Base-by-base conservation (phyloP, 352 stramenopile genomes). In the Nannochloropsis limnetica region DNA sequence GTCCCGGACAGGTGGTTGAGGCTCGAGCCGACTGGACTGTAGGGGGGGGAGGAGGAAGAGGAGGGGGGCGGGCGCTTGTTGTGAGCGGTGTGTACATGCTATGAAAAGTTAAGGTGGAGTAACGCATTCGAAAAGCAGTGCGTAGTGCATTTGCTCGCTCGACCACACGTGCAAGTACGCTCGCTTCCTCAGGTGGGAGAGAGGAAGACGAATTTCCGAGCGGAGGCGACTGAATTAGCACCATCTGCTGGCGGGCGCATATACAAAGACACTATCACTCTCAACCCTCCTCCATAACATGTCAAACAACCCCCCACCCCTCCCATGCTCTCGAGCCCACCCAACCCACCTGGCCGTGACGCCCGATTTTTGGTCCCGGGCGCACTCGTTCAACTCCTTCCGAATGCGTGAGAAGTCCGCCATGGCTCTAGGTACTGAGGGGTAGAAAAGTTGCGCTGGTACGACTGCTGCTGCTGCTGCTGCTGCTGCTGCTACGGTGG, bases 301-400 rank as follows among this genome's bases (percentile, higher is more conserved):
- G 67, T 80, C 49, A n/a, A 17, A n/a, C 49, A 68, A 68, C 17
- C n/a, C 68, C 68, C 68, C 68, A 37, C 11, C 8, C 25, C 20
- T 37, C 25, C 68, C 11, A 79, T 37, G 37, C 32, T 44, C 37
- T 49, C 8, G 37, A 49, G 17, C 37, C 37, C 37, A 68, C 68
- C 83, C 82, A 9, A 90, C 86, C 0, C 88, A 83, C 14, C 87
- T 87, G 0, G 91, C 91, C 80, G 88, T 89, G 32, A 96, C 91
- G 68, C 91, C 91, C 15, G 91, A 95, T 3, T 94, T 85, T 17
- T 91, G 90, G 84, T 94, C 91, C 45, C 88, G 89, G 83, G 93
- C 90, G 80, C 92, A 95, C 85, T 96, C 92, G 5, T 91, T 89
- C 68, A 96, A 87, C 83, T 96, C 92, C 84, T 95, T 95, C 20